phyloP scores from a whole-genome alignment of 2,329 filamentous ascomycete species.

The Xylariaceae sp. region DNA sequence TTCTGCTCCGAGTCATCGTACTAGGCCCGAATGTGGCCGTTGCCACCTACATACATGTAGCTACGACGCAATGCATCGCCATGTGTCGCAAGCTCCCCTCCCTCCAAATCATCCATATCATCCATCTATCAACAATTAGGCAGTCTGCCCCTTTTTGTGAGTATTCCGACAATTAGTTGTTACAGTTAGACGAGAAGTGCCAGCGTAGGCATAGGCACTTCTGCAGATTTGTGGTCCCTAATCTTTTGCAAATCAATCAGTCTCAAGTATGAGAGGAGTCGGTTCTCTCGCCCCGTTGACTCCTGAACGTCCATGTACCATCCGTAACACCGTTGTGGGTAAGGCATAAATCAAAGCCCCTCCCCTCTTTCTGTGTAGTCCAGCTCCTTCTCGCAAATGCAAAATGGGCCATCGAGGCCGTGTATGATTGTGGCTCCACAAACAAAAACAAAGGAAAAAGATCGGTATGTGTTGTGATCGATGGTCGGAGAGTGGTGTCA shows the following conservation, averaged over 20 bases:
- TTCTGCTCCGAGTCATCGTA: too few relatives aligned
- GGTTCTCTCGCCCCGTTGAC: conserved; percentile 11
- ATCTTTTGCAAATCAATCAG: conserved; percentile 9
- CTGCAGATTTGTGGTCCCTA: conserved; percentile 9
- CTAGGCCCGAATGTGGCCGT: too few relatives aligned
- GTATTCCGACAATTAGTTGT: conserved; percentile 17
- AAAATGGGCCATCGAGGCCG: not conserved
- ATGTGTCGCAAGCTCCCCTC: too few relatives aligned
- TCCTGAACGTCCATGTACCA: conserved; percentile 20
- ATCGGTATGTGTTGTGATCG: too few relatives aligned
- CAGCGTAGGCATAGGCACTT: not conserved
- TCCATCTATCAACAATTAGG: conserved; percentile 15
- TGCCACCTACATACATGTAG: not conserved
- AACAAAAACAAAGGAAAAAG: too few relatives aligned
- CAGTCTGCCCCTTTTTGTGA: conserved; percentile 2
- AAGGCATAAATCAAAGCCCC: not conserved
- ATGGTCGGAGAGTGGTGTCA: too few relatives aligned
- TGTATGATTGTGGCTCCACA: too few relatives aligned
- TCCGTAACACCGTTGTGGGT: conserved; percentile 14
- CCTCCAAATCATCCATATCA: not conserved
- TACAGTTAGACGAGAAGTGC: conserved; percentile 13
- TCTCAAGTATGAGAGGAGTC: conserved; percentile 8
- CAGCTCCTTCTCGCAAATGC: not conserved
- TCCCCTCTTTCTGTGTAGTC: too few relatives aligned
- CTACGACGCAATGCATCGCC: too few relatives aligned